These are phyloP conservation scores for Alternaria sp. DNA, from an alignment of 2,329 filamentous ascomycete genomes.

Conservation along the genomic window DNA sequence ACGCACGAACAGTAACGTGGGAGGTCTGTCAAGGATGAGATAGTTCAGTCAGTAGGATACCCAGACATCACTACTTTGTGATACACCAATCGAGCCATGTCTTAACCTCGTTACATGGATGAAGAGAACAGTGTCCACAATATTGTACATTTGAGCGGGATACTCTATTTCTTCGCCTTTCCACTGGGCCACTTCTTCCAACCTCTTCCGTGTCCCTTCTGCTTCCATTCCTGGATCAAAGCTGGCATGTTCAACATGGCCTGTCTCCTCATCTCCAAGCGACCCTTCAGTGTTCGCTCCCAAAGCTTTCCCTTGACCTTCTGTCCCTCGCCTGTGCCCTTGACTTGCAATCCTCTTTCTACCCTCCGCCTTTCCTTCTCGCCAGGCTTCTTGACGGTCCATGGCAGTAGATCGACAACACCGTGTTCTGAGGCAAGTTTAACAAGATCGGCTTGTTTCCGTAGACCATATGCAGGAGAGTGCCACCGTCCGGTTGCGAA, in stretches of 20 bases:
- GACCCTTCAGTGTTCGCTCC: constrained; percentile 83
- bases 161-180: constrained; percentile 30
- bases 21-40: constrained; percentile 1
- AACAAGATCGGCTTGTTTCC: constrained; percentile 88
- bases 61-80: neutral
- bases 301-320: constrained; percentile 93
- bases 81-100: neutral
- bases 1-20: neutral
- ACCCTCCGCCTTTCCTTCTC: constrained; percentile 73
- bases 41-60: constrained; percentile 6
- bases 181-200: constrained; percentile 75
- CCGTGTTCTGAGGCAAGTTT: constrained; percentile 81
- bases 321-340: constrained; percentile 91
- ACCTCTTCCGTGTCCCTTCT: constrained; percentile 74
- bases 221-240: constrained; percentile 89
- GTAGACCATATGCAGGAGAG: constrained; percentile 79
- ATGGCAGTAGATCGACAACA: constrained; percentile 80
- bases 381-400: constrained; percentile 76
- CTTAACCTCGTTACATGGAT: neutral
- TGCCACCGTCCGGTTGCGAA: constrained; percentile 82
- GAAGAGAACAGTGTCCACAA: neutral
- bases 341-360: constrained; percentile 81
- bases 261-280: constrained; percentile 85
- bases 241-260: constrained; percentile 96
- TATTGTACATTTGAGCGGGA: neutral